Base-by-base conservation (phyloP, 2,329 filamentous ascomycete species). In the Colletotrichum sidae region DNA sequence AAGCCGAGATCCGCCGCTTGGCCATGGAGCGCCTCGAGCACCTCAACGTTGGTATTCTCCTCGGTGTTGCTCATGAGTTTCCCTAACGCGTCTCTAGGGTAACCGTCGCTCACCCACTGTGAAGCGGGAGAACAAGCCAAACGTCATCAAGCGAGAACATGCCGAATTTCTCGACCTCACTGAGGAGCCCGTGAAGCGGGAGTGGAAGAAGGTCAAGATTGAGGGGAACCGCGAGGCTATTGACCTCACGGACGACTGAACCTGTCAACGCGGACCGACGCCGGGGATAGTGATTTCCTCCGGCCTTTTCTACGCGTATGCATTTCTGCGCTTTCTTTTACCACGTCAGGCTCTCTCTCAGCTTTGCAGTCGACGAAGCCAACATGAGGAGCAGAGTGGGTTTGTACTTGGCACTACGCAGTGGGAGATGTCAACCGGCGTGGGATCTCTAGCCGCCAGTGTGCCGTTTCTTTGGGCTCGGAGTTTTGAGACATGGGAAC, bases 221-320 rank as follows among this genome's bases (percentile, higher is more conserved):
- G 65, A 65, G 39, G 47, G 17, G 34, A 55, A 58, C 9, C 53
- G 33, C 15, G 49, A 63, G 60, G 65, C 65, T 34, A 63, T 68
- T 35, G 67, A 68, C 50, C 67, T 68, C 39, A 68, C 67, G 11
- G 65, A 68, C n/a, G 67, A 68, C 44, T 64, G 68, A 46, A 33
- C 52, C 33, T 39, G 51, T 47, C 25, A 5, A 15, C 13, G 15
- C 12, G 33, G 13, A 12, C 17, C 47, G 56, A 33, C 17, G 13
- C 46, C 42, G 17, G 51, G 39, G 10, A 17, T 17, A 17, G n/a
- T 17, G 50, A 60, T 6, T 15, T 8, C 17, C 13, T 51, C 8
- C 12, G 15, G 13, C 49, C 35, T 38, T 51, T 38, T 9, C 10
- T 12, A 12, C 17, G 17, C 9, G 8, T 11, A 15, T 45, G 42